Base-by-base conservation (phyloP, 257 asterid genomes). In the Capsicum baccatum region DNA sequence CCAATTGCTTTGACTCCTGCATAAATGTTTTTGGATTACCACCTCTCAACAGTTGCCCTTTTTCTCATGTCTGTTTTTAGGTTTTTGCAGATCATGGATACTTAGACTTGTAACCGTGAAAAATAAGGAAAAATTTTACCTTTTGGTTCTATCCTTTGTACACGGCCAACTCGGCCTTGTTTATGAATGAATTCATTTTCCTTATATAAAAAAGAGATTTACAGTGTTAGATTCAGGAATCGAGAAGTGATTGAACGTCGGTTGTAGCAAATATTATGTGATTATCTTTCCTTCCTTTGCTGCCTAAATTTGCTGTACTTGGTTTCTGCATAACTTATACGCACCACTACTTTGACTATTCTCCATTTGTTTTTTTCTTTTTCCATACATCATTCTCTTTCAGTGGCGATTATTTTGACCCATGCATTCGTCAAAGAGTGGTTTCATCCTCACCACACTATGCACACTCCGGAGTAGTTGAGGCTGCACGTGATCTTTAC, bases 391-490 rank as follows among this genome's bases (percentile, higher is more conserved):
- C 60, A 74, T 74, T 70, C 82, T 64, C 21, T 50, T 50, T 12
- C 83, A 82, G 86, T 82, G 81, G 57, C 26, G 19, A 66, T 21
- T 12, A 79, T 19, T 42, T 37, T 42, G 79, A 56, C 19, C 15
- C 57, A 69, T 73, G 84, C 57, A 66, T 62, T 17, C 60, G 11
- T 35, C 54, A 42, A 73, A 69, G 55, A 12, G 82, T 50, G 55
- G 60, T 83, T 81, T 67, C 85, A 6, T 85, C 87, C 26, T 42
- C 56, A 66, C 50, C 68, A 15, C 87, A 84, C 76, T 79, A 84
- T 82, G 89, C 87, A 37, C 89, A 87, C 82, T 78, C 89, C 2
- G 89, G 89, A 5, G 86, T 87, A 64, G 87, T 78, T 47, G 87
- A 82, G 83, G 89, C 87, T 11, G 83, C 89, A 47, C 83, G 87